Conservation (phyloP, 2,329 filamentous ascomycete genomes). For the Alternaria arbusti region DNA sequence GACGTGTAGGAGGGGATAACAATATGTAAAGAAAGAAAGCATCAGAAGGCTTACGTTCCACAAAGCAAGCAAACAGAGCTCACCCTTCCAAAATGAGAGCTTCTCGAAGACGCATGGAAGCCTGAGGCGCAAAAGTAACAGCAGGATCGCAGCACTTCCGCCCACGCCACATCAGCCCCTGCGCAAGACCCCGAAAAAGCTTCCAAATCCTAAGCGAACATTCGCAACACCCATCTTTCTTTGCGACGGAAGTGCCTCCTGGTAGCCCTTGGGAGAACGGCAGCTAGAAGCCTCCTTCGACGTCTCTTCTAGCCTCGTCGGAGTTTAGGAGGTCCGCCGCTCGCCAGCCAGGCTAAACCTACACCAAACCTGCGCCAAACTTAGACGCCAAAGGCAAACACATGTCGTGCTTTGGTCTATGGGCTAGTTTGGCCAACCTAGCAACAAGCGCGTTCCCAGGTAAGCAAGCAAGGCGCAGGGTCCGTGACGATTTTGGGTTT, state of each 20-base stretch:
- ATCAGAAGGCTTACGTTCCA: neutral
- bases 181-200: neutral
- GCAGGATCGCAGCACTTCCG: neutral
- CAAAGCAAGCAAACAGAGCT: neutral
- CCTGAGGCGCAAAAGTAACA: neutral
- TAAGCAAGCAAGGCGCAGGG: neutral
- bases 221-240: neutral
- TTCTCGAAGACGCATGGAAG: slow-evolving; percentile 2
- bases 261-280: neutral
- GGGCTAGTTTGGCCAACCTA: neutral
- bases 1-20: neutral
- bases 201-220: neutral
- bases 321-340: neutral
- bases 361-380: slow-evolving; percentile 1
- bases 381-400: neutral
- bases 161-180: neutral
- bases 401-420: neutral
- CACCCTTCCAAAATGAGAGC: neutral
- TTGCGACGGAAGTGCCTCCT: neutral
- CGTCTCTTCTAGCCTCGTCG: neutral
- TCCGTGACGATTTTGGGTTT: neutral
- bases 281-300: neutral
- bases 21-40: neutral
- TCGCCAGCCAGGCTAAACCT: neutral
- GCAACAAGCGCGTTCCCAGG: neutral